phyloP scores from a whole-genome alignment of 176 grass and related monocot genomes.

The Alloteropsis semialata region DNA sequence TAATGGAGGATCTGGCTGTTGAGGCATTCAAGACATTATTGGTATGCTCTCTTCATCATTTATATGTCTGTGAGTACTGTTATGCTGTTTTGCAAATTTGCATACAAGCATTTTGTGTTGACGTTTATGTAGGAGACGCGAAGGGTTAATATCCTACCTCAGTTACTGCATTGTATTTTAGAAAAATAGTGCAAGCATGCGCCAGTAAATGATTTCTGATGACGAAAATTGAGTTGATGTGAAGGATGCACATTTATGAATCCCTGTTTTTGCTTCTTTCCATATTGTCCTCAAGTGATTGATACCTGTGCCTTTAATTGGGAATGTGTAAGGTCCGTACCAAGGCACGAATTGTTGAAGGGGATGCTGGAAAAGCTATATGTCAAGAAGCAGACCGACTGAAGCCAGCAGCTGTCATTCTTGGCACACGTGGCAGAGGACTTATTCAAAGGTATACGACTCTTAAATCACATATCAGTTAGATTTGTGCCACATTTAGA shows the following conservation, averaged over 20 bases:
- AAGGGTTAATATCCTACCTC: neutral
- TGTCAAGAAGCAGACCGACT: constrained; percentile 70
- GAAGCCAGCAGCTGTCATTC: constrained; percentile 77
- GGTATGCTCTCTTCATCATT: constrained; percentile 30
- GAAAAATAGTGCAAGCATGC: neutral
- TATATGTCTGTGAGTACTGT: neutral
- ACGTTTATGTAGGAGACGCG: neutral
- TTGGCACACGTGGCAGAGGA: constrained; percentile 77
- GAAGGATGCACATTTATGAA: neutral
- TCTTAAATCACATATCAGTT: neutral
- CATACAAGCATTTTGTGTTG: constrained; percentile 1
- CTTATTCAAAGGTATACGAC: constrained; percentile 58
- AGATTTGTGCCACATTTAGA: neutral
- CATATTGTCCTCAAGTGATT: neutral
- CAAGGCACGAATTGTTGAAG: constrained; percentile 69
- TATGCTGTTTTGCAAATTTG: neutral
- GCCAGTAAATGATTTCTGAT: neutral
- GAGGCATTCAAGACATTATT: constrained; percentile 66
- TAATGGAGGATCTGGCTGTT: constrained; percentile 66
- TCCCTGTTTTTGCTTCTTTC: neutral
- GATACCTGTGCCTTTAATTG: constrained; percentile 2
- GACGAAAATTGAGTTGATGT: neutral
- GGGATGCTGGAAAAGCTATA: constrained; percentile 73
- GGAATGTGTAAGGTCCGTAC: constrained; percentile 55
- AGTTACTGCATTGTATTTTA: neutral